Base-by-base conservation (phyloP, 495 filamentous ascomycete genomes). In the Lichina pygmaea region DNA sequence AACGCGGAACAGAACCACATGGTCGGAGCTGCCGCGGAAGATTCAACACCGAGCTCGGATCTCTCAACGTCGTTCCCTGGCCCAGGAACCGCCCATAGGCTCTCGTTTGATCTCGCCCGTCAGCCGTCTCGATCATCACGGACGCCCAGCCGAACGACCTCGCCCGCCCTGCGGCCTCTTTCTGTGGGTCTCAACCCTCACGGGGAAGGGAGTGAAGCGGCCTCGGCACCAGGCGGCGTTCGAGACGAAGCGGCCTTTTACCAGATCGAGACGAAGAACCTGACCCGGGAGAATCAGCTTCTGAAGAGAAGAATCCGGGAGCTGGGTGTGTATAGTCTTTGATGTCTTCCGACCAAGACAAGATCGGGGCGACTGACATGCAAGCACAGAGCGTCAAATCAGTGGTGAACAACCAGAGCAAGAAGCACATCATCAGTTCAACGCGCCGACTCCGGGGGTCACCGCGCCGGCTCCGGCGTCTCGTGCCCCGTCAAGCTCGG, bases 231-330 rank as follows among this genome's bases (percentile, higher is more conserved):
- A 8, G 51, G 49, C 38, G 45, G 52, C 37, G 24, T 24, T 1
- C 30, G 40, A 12, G 48, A 46, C 33, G 45, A 41, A 53, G 56
- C 34, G 53, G 51, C 80, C 12, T 93, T 82, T 57, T 92, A 93
- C 50, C 84, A 93, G 57, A 82, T 86, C 3, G 89, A 97, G 60
- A 85, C 82, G 3, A 73, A 81, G 52, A 86, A 74, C 63, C 62
- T 97, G 50, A 67, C 71, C 15, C 66, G 89, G 40, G 89, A 97
- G 63, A 97, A 97, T 54, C 81, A 91, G 57, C 91, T 97, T 78
- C 62, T 97, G 46, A 75, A 75, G 45, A 68, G 75, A 54, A 70
- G 89, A 43, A 83, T 93, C 42, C 71, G 81, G 34, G 86, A 93
- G 54, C 62, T 95, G 11, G 80, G 77, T 74, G 62, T 54, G 63